These are phyloP conservation scores for Teratosphaeria pseudoeucalypti DNA, from an alignment of 2,329 filamentous ascomycete genomes.

Conservation along the genomic window DNA sequence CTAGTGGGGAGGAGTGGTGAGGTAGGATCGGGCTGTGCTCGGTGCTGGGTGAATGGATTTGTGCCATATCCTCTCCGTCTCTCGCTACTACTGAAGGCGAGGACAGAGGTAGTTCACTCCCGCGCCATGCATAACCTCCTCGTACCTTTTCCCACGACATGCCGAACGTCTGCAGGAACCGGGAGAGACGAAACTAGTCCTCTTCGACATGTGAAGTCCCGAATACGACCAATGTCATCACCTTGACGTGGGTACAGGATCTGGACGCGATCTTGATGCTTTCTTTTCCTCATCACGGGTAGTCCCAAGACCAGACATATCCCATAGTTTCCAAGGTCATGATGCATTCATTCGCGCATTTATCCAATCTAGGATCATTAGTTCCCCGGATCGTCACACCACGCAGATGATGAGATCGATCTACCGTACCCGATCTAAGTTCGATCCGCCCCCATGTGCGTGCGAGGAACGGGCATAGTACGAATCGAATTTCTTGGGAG, in stretches of 20 bases:
- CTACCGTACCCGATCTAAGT: neutral
- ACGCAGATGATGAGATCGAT: neutral
- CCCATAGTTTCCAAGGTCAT: neutral
- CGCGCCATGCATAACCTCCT: no score
- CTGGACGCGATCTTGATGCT: no score
- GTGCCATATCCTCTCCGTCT: no score
- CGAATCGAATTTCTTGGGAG: neutral
- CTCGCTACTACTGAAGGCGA: neutral
- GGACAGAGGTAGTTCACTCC: no score
- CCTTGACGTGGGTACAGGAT: neutral
- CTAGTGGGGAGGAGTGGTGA: conserved; percentile 25
- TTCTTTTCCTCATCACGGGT: neutral
- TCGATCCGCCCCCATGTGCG: neutral
- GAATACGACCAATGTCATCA: neutral
- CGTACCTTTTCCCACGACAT: no score
- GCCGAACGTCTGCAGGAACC: no score
- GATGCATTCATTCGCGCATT: neutral
- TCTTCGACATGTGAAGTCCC: no score
- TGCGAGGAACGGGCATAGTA: neutral
- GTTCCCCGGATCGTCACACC: neutral
- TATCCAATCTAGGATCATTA: neutral
- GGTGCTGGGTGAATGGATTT: no score
- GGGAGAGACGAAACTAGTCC: no score
- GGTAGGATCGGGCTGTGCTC: neutral
- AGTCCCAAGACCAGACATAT: neutral